Conservation (phyloP, 1,284 basidiomycete species). For the Ustilago bromivora region DNA sequence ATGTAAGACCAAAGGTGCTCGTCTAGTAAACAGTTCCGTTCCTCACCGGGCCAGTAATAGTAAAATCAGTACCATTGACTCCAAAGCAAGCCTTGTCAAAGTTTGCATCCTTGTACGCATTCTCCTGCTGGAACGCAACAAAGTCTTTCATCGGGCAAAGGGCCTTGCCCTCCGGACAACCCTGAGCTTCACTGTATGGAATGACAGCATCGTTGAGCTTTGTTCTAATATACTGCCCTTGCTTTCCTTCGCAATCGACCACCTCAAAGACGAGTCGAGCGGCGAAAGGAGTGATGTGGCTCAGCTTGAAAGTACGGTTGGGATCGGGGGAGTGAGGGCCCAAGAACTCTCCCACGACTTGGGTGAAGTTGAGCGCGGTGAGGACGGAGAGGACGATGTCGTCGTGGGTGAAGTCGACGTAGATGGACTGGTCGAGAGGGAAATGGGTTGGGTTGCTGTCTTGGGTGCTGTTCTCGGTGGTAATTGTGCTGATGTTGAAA, state of each 20-base stretch:
- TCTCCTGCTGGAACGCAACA: constrained; percentile 71
- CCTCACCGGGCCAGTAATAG: constrained; percentile 48
- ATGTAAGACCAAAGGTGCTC: neutral
- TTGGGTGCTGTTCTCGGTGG: constrained; percentile 63
- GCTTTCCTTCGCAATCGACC: constrained; percentile 41
- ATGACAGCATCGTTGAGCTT: constrained; percentile 89
- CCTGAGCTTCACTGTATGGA: constrained; percentile 82
- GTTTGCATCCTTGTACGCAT: constrained; percentile 56
- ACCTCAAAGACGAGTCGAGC: constrained; percentile 58
- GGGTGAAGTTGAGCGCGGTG: constrained; percentile 64
- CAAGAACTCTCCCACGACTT: constrained; percentile 54
- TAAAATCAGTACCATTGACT: constrained; percentile 59
- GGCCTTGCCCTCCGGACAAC: constrained; percentile 77
- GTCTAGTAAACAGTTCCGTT: constrained; percentile 51
- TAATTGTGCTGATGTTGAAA: constrained; percentile 38
- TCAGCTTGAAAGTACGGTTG: constrained; percentile 51
- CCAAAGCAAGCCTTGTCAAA: constrained; percentile 63
- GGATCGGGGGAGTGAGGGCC: constrained; percentile 40
- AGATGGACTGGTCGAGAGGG: constrained; percentile 63
- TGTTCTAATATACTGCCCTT: constrained; percentile 78
- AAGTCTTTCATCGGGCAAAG: constrained; percentile 84
- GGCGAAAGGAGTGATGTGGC: constrained; percentile 58
- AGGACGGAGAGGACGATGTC: constrained; percentile 59
- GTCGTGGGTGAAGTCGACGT: constrained; percentile 67
- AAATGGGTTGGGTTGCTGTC: constrained; percentile 53